These are phyloP conservation scores for Zymoseptoria ardabiliae DNA, from an alignment of 2,329 filamentous ascomycete species.

Conservation along the genomic window DNA sequence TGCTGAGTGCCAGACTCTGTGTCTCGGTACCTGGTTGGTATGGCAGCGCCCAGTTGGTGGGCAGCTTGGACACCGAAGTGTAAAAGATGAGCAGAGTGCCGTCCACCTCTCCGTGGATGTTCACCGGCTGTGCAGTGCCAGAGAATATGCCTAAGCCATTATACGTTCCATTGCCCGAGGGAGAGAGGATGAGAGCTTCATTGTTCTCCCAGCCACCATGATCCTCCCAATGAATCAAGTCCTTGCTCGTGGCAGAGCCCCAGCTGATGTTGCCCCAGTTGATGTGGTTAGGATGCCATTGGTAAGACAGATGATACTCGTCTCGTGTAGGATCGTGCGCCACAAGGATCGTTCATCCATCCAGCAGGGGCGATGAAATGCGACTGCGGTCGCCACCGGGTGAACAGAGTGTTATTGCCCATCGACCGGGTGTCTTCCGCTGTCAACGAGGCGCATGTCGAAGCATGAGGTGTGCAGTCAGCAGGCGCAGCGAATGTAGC, in stretches of 20 bases:
- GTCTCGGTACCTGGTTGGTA: constrained; percentile 41
- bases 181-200: constrained; percentile 34
- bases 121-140: constrained; percentile 44
- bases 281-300: constrained; percentile 44
- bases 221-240: constrained; percentile 39
- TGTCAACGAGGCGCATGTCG: constrained; percentile 23
- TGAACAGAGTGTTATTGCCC: constrained; percentile 45
- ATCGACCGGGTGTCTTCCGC: constrained; percentile 26
- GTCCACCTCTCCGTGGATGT: constrained; percentile 39
- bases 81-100: constrained; percentile 43
- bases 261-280: constrained; percentile 44
- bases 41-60: constrained; percentile 39
- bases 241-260: constrained; percentile 47
- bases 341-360: constrained; percentile 47
- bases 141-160: constrained; percentile 48
- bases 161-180: constrained; percentile 38
- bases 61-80: constrained; percentile 40
- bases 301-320: constrained; percentile 48
- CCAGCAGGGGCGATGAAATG: constrained; percentile 43
- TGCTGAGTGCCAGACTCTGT: constrained; percentile 39
- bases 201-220: constrained; percentile 41
- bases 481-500: neutral
- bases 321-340: constrained; percentile 42
- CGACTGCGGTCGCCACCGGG: constrained; percentile 40
- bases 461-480: neutral